A percentile compares a stretch with the other conserved stretches of the same genome.
Conservation (phyloP, 805 yeast genomes). For the Candida xyloterini region DNA sequence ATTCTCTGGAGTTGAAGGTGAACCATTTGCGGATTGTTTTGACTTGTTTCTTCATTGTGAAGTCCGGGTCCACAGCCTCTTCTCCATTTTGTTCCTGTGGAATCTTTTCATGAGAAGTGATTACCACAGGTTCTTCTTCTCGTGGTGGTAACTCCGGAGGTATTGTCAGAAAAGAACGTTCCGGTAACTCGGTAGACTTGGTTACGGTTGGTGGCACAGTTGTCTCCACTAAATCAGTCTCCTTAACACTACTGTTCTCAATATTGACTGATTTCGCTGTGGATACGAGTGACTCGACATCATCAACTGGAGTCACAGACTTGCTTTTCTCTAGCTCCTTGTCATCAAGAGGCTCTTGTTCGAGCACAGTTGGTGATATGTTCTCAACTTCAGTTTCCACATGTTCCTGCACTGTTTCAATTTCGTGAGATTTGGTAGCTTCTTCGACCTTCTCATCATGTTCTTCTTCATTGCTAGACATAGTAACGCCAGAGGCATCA, state of each 20-base stretch:
- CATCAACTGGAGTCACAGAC: background rate
- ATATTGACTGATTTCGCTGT: slow-evolving; percentile 3
- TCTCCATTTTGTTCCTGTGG: slow-evolving; percentile 7
- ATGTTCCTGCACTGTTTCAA: background rate
- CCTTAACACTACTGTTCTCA: slow-evolving; percentile 1
- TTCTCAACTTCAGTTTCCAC: background rate
- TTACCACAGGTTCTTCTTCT: slow-evolving; percentile 19
- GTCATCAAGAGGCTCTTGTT: background rate
- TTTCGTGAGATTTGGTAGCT: background rate
- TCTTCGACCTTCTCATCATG: background rate
- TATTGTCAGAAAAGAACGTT: slow-evolving; percentile 2
- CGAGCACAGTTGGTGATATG: background rate
- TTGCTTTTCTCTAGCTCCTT: background rate
- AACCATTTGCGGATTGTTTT: slow-evolving; percentile 27
- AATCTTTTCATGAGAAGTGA: slow-evolving; percentile 9
- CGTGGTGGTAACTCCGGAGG: slow-evolving; percentile 38
- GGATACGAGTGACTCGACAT: slow-evolving; percentile 1
- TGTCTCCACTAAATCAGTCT: background rate
- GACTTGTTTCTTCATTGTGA: slow-evolving; percentile 4
- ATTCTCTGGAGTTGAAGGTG: slow-evolving; percentile 28
- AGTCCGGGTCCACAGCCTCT: slow-evolving; percentile 5
- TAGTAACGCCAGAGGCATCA: slow-evolving; percentile 4
- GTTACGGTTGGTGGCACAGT: background rate
- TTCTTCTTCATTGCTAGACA: background rate
- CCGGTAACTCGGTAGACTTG: background rate